Percentiles rank a stretch among this genome's conserved stretches.
Conservation (phyloP, 306 rosid genomes). For the Trifolium pratense region DNA sequence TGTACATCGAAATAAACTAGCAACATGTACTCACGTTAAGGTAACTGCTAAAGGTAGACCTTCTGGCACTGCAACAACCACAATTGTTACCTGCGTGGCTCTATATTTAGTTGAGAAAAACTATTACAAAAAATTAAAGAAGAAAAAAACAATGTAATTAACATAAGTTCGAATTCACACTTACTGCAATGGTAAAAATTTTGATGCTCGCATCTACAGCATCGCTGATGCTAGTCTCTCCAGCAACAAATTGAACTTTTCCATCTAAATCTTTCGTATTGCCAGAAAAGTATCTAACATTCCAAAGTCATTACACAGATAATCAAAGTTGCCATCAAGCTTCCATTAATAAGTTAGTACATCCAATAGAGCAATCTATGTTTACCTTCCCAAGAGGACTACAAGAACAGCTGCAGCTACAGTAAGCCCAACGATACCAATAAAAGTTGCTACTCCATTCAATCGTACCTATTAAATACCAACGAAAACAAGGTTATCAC, state of each 20-base stretch:
- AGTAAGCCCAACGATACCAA: constrained; percentile 91
- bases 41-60: constrained; percentile 99
- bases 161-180: constrained; percentile 46
- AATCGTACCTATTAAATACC: constrained; percentile 79
- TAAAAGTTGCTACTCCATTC: constrained; percentile 98
- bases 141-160: background rate
- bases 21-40: constrained; percentile 72
- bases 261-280: constrained; percentile 60
- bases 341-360: constrained; percentile 19
- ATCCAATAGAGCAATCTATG: constrained; percentile 17
- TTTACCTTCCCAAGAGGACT: constrained; percentile 83
- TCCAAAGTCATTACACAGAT: constrained; percentile 41
- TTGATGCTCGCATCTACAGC: constrained; percentile 69
- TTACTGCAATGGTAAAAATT: constrained; percentile 92
- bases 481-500: constrained; percentile 43
- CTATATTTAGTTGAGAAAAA: constrained; percentile 46
- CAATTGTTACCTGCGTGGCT: constrained; percentile 87
- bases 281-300: constrained; percentile 81
- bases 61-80: constrained; percentile 99
- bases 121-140: constrained; percentile 24
- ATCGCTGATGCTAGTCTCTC: constrained; percentile 60
- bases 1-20: constrained; percentile 29
- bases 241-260: constrained; percentile 50
- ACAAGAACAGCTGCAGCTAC: constrained; percentile 81
- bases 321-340: constrained; percentile 39